These are phyloP conservation scores for Baeospora myosura DNA, from an alignment of 1,284 basidiomycete genomes.

Conservation along the genomic window DNA sequence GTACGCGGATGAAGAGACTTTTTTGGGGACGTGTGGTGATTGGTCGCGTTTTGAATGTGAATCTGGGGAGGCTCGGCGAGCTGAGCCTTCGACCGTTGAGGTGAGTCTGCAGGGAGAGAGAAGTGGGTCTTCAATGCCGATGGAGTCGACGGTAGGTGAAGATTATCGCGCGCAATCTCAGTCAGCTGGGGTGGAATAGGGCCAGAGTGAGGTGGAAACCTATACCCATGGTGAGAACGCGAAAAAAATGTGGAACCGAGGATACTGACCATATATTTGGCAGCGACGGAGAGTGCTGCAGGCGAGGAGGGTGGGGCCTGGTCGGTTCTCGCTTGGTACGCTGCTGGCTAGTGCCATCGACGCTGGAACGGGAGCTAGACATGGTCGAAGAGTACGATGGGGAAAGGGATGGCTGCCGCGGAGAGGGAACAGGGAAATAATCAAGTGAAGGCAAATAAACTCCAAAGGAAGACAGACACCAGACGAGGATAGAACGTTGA, in stretches of 20 bases:
- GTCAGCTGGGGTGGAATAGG: constrained; percentile 27
- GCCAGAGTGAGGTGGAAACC: constrained; percentile 35
- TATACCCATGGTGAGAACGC: constrained; percentile 11
- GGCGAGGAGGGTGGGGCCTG: constrained; percentile 33
- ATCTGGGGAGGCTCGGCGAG: not conserved
- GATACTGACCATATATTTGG: constrained; percentile 47
- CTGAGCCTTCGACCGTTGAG: not conserved
- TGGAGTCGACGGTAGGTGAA: constrained; percentile 27
- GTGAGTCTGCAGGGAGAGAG: no score
- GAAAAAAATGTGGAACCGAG: not conserved
- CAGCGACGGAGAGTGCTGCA: constrained; percentile 54
- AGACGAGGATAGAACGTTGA: no score
- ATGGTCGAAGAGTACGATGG: constrained; percentile 18
- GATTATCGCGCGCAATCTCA: constrained; percentile 17
- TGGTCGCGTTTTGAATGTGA: constrained; percentile 5
- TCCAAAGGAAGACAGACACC: no score
- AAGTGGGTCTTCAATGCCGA: constrained; percentile 8
- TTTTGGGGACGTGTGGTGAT: constrained; percentile 7
- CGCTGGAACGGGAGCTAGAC: constrained; percentile 18
- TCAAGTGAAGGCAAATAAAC: no score
- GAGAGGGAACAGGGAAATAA: constrained; percentile 8
- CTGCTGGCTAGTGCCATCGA: not conserved
- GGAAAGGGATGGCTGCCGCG: constrained; percentile 13
- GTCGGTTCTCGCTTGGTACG: constrained; percentile 4
- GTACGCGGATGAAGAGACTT: no score